phyloP scores from a whole-genome alignment of 768 basidiomycete genomes.

The Suillus subalutaceus region DNA sequence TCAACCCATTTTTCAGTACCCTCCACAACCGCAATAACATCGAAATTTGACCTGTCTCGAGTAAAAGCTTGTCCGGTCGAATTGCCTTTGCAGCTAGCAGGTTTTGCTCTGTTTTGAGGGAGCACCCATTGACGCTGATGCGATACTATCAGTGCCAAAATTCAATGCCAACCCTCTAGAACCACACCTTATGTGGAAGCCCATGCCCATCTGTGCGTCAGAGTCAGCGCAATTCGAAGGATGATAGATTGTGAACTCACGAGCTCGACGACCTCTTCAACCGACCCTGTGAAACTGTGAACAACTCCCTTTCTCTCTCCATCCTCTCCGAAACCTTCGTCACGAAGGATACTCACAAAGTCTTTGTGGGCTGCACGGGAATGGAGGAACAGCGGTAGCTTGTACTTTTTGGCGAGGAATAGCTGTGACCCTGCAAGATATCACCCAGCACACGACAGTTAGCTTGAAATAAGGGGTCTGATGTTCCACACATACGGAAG shows the following conservation, averaged over 20 bases:
- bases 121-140: conserved; percentile 71
- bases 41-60: conserved; percentile 67
- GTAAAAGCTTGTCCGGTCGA: conserved; percentile 59
- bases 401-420: conserved; percentile 64
- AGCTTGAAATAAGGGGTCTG: background rate
- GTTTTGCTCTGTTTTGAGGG: conserved; percentile 72
- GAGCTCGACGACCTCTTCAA: conserved; percentile 63
- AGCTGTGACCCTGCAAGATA: conserved; percentile 53
- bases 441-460: background rate
- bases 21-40: background rate
- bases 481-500: conserved; percentile 53
- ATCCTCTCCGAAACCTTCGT: conserved; percentile 63
- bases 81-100: conserved; percentile 56
- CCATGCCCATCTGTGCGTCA: conserved; percentile 63
- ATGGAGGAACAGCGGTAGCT: conserved; percentile 80
- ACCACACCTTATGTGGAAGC: conserved; percentile 63
- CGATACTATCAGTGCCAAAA: background rate
- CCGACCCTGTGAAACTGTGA: conserved; percentile 78
- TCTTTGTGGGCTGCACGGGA: conserved; percentile 77
- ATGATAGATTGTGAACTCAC: conserved; percentile 40
- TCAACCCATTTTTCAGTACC: conserved; percentile 8
- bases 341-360: conserved; percentile 63
- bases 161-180: background rate
- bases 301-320: conserved; percentile 75
- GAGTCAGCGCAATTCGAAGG: background rate